Evolutionary conservation across 495 filamentous ascomycete genomes (phyloP).

Genomic region (Hypomontagnella monticulosa): DNA sequence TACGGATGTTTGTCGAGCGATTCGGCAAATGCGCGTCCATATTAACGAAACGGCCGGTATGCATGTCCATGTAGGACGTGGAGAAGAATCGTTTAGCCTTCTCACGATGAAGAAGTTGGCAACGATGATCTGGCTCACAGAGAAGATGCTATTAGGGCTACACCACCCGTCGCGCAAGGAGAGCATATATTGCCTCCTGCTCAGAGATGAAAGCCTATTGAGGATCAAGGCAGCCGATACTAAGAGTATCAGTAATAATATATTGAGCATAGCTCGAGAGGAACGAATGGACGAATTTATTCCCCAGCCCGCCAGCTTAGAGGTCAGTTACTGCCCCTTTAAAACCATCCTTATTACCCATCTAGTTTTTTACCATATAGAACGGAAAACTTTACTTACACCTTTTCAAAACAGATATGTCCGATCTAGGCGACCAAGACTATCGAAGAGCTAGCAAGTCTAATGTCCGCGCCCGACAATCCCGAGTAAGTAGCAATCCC

Average conservation of each 20-base stretch:
- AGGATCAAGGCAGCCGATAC: background rate
- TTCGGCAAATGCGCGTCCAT: conserved; percentile 26
- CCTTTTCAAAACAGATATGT: conserved; percentile 14
- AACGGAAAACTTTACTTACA: background rate
- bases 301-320: background rate
- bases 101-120: conserved; percentile 38
- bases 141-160: conserved; percentile 24
- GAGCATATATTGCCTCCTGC: background rate
- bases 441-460: conserved; percentile 17
- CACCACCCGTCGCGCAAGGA: conserved; percentile 35
- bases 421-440: conserved; percentile 28
- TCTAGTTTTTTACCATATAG: too few relatives aligned
- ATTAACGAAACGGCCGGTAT: conserved; percentile 28
- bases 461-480: conserved; percentile 6
- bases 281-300: conserved; percentile 14
- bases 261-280: background rate
- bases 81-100: conserved; percentile 41
- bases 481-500: conserved; percentile 1
- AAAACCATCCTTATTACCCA: too few relatives aligned
- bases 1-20: conserved; percentile 25
- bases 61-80: conserved; percentile 40
- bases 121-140: conserved; percentile 19
- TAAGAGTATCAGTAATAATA: too few relatives aligned
- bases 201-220: background rate
- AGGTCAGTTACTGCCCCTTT: too few relatives aligned